Evolutionary conservation across 257 asterid genomes (phyloP).

Genomic region (Avicennia marina): DNA sequence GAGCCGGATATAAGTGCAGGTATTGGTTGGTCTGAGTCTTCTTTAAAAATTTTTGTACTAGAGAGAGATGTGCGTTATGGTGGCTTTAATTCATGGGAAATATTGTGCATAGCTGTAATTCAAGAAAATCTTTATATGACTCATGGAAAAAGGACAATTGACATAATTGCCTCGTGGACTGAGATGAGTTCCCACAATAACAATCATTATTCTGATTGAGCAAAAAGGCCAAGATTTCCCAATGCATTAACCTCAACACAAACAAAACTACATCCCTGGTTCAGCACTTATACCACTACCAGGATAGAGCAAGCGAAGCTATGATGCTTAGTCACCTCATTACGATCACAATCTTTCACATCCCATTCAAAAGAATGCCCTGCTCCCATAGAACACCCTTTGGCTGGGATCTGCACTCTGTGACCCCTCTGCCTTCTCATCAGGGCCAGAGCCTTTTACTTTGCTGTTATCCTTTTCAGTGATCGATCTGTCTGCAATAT

Average conservation of each 20-base stretch:
- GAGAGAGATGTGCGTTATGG: too few relatives aligned
- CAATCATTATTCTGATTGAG: too few relatives aligned
- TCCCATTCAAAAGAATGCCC: conserved; percentile 11
- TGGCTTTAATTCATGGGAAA: too few relatives aligned
- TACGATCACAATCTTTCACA: background rate
- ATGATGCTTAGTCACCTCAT: conserved; percentile 3
- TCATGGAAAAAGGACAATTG: too few relatives aligned
- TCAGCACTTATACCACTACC: background rate
- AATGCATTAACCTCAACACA: background rate
- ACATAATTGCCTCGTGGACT: too few relatives aligned
- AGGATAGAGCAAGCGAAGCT: background rate
- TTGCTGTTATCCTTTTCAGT: background rate
- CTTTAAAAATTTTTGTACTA: too few relatives aligned
- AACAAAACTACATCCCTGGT: background rate
- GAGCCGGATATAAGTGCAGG: too few relatives aligned
- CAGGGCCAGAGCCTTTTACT: background rate
- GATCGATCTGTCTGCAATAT: background rate
- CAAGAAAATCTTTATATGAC: too few relatives aligned
- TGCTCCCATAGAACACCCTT: conserved; percentile 11
- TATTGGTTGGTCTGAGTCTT: too few relatives aligned
- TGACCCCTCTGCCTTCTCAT: background rate
- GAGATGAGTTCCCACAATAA: too few relatives aligned
- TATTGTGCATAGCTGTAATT: too few relatives aligned
- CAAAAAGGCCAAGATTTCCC: too few relatives aligned
- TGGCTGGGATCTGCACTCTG: background rate